A percentile compares a stretch with the other conserved stretches of the same genome.
These are phyloP conservation scores for Closterium sp. DNA, from an alignment of 139 green algal genomes.

Conservation along the genomic window DNA sequence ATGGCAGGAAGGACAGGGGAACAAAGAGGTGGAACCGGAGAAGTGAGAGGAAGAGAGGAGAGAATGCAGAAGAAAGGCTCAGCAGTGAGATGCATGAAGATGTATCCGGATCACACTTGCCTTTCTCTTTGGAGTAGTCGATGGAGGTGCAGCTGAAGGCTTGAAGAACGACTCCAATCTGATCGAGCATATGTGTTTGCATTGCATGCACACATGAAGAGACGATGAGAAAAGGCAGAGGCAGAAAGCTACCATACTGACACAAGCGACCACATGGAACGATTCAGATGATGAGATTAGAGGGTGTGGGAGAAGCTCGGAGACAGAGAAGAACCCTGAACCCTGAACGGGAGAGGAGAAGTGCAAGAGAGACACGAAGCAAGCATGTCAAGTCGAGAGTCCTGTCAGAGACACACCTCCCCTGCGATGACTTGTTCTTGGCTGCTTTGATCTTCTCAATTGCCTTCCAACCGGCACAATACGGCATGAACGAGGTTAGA, in stretches of 20 bases:
- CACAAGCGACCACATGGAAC: too few relatives aligned
- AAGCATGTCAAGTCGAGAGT: neutral
- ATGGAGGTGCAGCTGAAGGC: neutral
- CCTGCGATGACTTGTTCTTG: constrained; percentile 45
- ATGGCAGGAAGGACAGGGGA: too few relatives aligned
- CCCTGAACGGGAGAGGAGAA: neutral
- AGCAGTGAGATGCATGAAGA: neutral
- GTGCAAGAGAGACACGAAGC: neutral
- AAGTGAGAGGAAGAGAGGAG: neutral
- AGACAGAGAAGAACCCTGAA: neutral
- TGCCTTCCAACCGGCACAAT: constrained; percentile 5
- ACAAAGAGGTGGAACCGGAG: neutral
- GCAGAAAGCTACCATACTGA: too few relatives aligned
- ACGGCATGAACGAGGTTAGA: neutral
- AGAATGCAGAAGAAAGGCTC: neutral
- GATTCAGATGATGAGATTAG: neutral
- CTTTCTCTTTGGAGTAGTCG: constrained; percentile 26
- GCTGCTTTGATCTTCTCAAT: constrained; percentile 51
- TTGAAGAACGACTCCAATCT: constrained; percentile 47
- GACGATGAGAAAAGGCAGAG: neutral
- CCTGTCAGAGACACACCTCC: constrained; percentile 18
- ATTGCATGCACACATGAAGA: neutral
- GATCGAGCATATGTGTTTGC: too few relatives aligned
- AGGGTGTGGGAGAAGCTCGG: neutral
- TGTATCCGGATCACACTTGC: neutral